These are phyloP conservation scores for Porogramme epimiltina DNA, from an alignment of 1,284 basidiomycete species.

Conservation along the genomic window DNA sequence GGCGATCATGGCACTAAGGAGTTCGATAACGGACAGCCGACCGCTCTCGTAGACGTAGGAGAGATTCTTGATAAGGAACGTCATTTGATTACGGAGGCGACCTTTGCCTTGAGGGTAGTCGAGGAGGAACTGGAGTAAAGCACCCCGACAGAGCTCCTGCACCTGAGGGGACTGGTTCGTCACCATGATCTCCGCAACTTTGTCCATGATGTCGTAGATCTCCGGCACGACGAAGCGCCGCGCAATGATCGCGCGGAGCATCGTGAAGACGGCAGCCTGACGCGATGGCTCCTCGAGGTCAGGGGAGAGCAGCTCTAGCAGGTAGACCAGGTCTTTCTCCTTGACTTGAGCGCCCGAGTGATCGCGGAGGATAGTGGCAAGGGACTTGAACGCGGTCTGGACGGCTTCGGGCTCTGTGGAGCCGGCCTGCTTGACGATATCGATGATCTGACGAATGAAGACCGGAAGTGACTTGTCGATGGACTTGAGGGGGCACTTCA, in stretches of 20 bases:
- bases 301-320: constrained; percentile 85
- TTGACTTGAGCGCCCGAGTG: constrained; percentile 80
- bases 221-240: constrained; percentile 94
- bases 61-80: constrained; percentile 93
- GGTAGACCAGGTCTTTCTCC: constrained; percentile 87
- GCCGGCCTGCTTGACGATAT: constrained; percentile 83
- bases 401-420: constrained; percentile 90
- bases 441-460: constrained; percentile 85
- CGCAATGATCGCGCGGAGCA: constrained; percentile 91
- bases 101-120: constrained; percentile 98
- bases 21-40: constrained; percentile 89
- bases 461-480: constrained; percentile 82
- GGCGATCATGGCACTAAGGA: constrained; percentile 79
- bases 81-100: constrained; percentile 85
- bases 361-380: constrained; percentile 87
- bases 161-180: constrained; percentile 91
- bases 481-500: constrained; percentile 83
- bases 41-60: constrained; percentile 93
- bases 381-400: constrained; percentile 86
- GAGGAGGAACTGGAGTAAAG: constrained; percentile 92
- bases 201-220: constrained; percentile 97
- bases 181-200: constrained; percentile 92
- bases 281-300: constrained; percentile 95
- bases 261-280: constrained; percentile 85
- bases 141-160: constrained; percentile 88